Base-by-base conservation (phyloP, 2,329 filamentous ascomycete genomes). In the Biscogniauxia marginata region DNA sequence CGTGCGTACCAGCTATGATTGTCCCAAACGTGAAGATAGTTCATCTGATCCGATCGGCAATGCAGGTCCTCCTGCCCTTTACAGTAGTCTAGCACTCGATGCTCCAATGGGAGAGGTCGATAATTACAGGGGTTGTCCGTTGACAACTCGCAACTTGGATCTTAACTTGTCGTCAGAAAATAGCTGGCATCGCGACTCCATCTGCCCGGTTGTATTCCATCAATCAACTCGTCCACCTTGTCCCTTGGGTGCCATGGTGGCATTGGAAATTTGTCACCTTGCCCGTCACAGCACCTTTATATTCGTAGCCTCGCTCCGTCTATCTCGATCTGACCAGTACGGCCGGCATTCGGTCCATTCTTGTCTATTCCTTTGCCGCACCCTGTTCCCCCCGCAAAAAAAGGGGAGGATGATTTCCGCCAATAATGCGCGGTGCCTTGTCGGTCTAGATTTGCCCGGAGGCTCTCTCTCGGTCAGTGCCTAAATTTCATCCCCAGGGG, bases 311-410 rank as follows among this genome's bases (percentile, higher is more conserved):
- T 59, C 46, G 58, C 53, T 57, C 50, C 55, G 43, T 50, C n/a
- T 52, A 43, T 57, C 59, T 56, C 56, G 53, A 63, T 63, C 61
- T 39, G 60, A 56, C 54, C 34, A 59, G 51, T 53, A 21, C 50
- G 53, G 58, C 45, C 60, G 56, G 47, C 50, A 39, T 46, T 11
- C 49, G 46, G 19, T 24, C 51, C 54, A 30, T 46, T 22, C 39
- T 39, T 39, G n/a, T 39, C 30, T 16, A 11, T 11, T 16, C n/a
- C 30, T 39, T 16, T 39, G 13, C 13, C 30, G 9, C 13, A 16
- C 30, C 30, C 6, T 39, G 30, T 39, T 16, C n/a, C n/a, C 30
- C 30, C 30, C 30, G 30, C 30, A 39, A 16, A 39, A n/a, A 39
- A 39, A n/a, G 30, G 30, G 30, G 11, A 16, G n/a, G 13, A 16